These are phyloP conservation scores for Basidioascus undulatus DNA, from an alignment of 768 basidiomycete genomes.

Conservation along the genomic window DNA sequence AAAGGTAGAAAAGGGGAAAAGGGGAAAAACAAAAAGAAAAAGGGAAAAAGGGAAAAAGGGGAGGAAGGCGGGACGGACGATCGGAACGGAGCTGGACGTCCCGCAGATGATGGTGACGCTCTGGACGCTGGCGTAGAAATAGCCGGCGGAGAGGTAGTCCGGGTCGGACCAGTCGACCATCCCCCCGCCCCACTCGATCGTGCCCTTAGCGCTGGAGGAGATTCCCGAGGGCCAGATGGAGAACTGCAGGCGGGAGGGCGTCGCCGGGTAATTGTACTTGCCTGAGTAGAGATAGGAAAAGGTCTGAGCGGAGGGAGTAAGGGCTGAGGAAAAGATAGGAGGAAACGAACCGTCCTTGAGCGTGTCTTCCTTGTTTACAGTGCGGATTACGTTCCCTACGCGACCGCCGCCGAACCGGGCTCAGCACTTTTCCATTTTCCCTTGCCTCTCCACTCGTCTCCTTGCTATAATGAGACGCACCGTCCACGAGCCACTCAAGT, in stretches of 20 bases:
- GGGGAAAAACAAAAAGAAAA: too few species aligned
- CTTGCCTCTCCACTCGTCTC: conserved; percentile 12
- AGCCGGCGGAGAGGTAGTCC: conserved; percentile 13
- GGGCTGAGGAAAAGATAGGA: neutral
- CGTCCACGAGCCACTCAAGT: conserved; percentile 9
- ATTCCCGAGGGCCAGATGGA: conserved; percentile 19
- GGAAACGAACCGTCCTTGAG: conserved; percentile 3
- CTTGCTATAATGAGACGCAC: too few species aligned
- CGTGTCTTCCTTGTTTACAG: conserved; percentile 12
- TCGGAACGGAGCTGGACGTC: too few species aligned
- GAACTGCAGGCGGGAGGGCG: conserved; percentile 17
- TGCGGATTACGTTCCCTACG: conserved; percentile 13
- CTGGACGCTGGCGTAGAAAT: conserved; percentile 14
- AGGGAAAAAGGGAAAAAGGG: too few species aligned
- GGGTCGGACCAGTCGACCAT: conserved; percentile 16
- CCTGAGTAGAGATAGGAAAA: conserved; percentile 2
- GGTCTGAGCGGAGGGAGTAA: too few species aligned
- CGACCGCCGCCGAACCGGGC: too few species aligned
- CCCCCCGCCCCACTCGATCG: conserved; percentile 19
- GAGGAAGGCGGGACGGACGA: too few species aligned
- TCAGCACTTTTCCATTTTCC: too few species aligned
- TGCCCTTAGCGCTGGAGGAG: conserved; percentile 11
- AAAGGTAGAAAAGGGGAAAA: too few species aligned
- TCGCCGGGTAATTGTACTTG: conserved; percentile 14
- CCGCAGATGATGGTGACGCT: conserved; percentile 15